A percentile compares a stretch with the other conserved stretches of the same genome.
Conservation (phyloP, 2,329 filamentous ascomycete genomes). For the Microcyclosporella mali region DNA sequence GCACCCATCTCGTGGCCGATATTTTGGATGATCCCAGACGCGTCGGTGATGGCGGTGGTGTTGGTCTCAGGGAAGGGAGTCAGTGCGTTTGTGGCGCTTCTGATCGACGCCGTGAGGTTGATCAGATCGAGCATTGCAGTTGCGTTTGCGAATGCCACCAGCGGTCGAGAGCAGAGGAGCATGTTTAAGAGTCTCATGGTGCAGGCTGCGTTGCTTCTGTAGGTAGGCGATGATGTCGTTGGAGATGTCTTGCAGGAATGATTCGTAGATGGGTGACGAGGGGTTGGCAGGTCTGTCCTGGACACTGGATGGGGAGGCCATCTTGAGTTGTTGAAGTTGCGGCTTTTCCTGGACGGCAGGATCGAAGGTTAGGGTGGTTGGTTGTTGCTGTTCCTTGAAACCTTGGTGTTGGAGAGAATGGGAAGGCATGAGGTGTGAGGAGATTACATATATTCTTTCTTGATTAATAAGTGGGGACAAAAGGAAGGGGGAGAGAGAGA, state of each 20-base stretch:
- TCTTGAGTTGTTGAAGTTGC: conserved; percentile 1
- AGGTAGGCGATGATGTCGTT: conserved; percentile 22
- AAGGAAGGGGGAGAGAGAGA: not conserved
- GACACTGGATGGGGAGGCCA: not conserved
- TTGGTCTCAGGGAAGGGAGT: conserved; percentile 1
- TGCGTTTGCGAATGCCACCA: conserved; percentile 4
- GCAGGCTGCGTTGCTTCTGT: conserved; percentile 1
- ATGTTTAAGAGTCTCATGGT: not conserved
- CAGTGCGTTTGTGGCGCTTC: conserved; percentile 8
- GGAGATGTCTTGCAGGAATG: conserved; percentile 25
- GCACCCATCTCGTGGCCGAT: conserved; percentile 3
- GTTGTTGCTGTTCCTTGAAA: conserved; percentile 1
- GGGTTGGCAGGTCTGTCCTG: not conserved
- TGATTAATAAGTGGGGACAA: not conserved
- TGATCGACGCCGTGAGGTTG: conserved; percentile 4
- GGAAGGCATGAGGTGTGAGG: conserved; percentile 4
- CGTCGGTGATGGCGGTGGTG: not conserved
- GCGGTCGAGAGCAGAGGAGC: not conserved
- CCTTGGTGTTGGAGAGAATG: conserved; percentile 1
- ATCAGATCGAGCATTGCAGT: conserved; percentile 2
- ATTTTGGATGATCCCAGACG: conserved; percentile 1
- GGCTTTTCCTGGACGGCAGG: conserved; percentile 8
- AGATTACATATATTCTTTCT: not conserved
- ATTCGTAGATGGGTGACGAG: conserved; percentile 17
- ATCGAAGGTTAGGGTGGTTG: conserved; percentile 1